Percentiles rank a stretch among this genome's conserved stretches.
These are phyloP conservation scores for Triglochin maritima DNA, from an alignment of 106 monocot species.

Conservation along the genomic window DNA sequence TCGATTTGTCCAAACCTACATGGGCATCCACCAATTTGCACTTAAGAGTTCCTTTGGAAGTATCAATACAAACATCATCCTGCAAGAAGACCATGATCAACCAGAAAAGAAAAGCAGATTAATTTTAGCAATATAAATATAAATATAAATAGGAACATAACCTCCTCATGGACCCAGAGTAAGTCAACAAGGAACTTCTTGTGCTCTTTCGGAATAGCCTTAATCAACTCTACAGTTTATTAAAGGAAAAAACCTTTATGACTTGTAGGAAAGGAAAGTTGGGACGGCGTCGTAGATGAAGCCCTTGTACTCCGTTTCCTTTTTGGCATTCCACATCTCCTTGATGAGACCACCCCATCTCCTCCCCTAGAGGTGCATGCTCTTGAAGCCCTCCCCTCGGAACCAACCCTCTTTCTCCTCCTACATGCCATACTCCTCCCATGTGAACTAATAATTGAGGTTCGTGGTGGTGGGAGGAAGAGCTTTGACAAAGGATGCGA, in stretches of 20 bases:
- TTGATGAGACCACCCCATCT: slow-evolving; percentile 66
- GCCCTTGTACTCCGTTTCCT: slow-evolving; percentile 54
- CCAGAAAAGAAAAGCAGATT: no score
- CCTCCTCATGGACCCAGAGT: slow-evolving; percentile 97
- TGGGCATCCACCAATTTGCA: slow-evolving; percentile 85
- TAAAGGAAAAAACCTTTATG: neutral
- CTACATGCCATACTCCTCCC: no score
- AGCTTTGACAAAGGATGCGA: no score
- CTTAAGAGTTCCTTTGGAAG: slow-evolving; percentile 27
- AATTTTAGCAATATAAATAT: no score
- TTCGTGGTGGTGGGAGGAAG: no score
- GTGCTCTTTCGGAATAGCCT: slow-evolving; percentile 72
- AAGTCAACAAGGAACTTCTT: slow-evolving; percentile 65
- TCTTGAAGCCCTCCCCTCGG: no score
- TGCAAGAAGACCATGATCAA: no score
- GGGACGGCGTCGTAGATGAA: slow-evolving; percentile 82
- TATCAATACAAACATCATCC: slow-evolving; percentile 64
- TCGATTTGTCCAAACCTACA: slow-evolving; percentile 70
- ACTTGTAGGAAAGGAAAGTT: slow-evolving; percentile 81
- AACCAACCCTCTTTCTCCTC: no score
- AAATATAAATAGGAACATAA: no score
- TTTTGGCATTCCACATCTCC: slow-evolving; percentile 52
- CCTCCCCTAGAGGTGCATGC: no score
- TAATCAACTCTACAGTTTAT: slow-evolving; percentile 39
- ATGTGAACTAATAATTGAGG: no score